Evolutionary conservation across 768 basidiomycete genomes (phyloP).

Genomic region (Holtermannia corniformis): DNA sequence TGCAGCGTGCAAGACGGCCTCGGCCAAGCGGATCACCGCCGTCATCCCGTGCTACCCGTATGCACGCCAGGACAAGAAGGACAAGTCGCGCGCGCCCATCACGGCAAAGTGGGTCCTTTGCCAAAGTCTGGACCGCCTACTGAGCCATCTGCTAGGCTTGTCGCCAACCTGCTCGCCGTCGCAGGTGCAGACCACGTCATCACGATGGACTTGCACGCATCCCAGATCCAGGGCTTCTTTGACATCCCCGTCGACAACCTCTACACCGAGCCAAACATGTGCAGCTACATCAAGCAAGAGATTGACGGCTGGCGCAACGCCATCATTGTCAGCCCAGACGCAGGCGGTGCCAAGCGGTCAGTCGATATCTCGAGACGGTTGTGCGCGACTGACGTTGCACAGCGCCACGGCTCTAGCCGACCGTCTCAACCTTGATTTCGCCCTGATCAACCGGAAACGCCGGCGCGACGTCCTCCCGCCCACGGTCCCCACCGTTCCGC

Average conservation of each 20-base stretch:
- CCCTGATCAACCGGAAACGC: conserved; percentile 97
- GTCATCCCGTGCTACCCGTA: conserved; percentile 96
- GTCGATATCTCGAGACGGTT: neutral
- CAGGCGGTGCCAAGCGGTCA: conserved; percentile 94
- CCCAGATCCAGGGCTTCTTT: conserved; percentile 99
- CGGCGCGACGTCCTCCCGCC: conserved; percentile 46
- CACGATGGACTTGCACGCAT: conserved; percentile 99
- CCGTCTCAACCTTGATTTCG: conserved; percentile 91
- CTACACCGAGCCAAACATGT: conserved; percentile 90
- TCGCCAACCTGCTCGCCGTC: conserved; percentile 86
- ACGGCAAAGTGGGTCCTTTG: conserved; percentile 60
- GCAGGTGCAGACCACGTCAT: conserved; percentile 93
- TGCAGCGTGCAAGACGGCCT: conserved; percentile 88
- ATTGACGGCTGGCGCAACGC: conserved; percentile 69
- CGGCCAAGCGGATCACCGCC: conserved; percentile 95
- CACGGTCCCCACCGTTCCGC: conserved; percentile 27
- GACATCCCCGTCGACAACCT: conserved; percentile 99
- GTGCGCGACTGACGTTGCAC: conserved; percentile 6
- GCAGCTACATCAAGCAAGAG: conserved; percentile 86
- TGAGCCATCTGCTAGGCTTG: conserved; percentile 46
- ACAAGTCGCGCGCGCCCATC: conserved; percentile 96
- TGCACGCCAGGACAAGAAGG: conserved; percentile 96
- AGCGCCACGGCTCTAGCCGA: conserved; percentile 97
- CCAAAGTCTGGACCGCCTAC: neutral
- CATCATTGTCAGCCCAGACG: conserved; percentile 95